Conservation (phyloP, 345 rosid species). For the Reutealis trisperma region DNA sequence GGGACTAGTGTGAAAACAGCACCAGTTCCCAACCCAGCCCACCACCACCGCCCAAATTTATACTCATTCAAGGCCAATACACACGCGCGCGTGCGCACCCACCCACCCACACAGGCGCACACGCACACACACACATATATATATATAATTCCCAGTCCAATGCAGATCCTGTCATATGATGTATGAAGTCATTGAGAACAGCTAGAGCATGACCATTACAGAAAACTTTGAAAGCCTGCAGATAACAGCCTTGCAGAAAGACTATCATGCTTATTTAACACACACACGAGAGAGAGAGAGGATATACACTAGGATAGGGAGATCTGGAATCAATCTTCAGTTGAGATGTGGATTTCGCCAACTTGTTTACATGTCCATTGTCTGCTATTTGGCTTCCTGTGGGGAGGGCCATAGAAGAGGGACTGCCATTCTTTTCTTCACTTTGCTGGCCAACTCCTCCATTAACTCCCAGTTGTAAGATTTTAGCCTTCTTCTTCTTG, state of each 20-base stretch:
- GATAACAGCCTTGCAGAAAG: neutral
- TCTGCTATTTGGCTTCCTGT: conserved; percentile 26
- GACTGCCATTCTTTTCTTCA: conserved; percentile 19
- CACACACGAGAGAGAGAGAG: neutral
- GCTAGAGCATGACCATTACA: neutral
- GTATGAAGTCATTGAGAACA: neutral
- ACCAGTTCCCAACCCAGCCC: neutral
- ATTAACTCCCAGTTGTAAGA: conserved; percentile 37
- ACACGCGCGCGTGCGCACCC: too few species aligned
- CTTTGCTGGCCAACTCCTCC: conserved; percentile 42
- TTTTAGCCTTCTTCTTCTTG: conserved; percentile 33
- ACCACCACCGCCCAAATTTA: too few species aligned
- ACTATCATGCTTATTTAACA: neutral
- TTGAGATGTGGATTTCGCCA: conserved; percentile 21
- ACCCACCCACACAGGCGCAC: too few species aligned
- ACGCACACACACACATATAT: too few species aligned
- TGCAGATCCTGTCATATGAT: neutral
- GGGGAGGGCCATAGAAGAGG: conserved; percentile 21
- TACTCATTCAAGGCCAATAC: neutral
- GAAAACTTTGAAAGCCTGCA: neutral
- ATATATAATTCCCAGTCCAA: neutral
- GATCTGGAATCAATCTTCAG: conserved; percentile 32
- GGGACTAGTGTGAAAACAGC: neutral
- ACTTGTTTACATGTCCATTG: conserved; percentile 20
- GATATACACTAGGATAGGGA: conserved; percentile 46